These are phyloP conservation scores for Megacollybia platyphylla DNA, from an alignment of 1,284 basidiomycete genomes.

Conservation along the genomic window DNA sequence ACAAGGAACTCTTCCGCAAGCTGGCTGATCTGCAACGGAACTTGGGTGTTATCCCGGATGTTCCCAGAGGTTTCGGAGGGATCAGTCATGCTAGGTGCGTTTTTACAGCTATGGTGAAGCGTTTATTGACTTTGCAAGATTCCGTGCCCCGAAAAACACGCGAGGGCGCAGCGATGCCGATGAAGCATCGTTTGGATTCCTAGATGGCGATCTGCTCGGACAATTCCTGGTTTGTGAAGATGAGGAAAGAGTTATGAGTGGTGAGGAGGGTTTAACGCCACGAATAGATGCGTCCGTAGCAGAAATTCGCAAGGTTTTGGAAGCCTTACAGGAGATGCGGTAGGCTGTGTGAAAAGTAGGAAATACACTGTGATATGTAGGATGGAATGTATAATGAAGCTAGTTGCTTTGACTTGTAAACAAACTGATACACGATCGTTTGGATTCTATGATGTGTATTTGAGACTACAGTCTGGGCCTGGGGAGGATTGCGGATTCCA, in stretches of 20 bases:
- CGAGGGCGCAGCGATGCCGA: slow-evolving; percentile 46
- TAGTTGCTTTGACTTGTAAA: not conserved
- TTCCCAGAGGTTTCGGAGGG: slow-evolving; percentile 43
- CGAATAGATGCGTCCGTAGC: not conserved
- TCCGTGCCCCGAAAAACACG: slow-evolving; percentile 49
- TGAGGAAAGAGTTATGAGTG: slow-evolving; percentile 1
- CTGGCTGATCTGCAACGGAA: slow-evolving; percentile 74
- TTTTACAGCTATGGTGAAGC: not conserved
- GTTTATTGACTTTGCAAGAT: slow-evolving; percentile 26
- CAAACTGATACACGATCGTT: too few species aligned
- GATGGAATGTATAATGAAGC: not conserved
- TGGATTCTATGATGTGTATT: too few species aligned
- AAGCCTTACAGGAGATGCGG: slow-evolving; percentile 1
- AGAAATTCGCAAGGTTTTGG: not conserved
- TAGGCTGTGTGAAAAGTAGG: not conserved
- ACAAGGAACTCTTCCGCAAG: slow-evolving; percentile 40
- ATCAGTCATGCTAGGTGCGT: slow-evolving; percentile 54
- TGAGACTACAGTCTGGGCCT: not conserved
- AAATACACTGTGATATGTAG: too few species aligned
- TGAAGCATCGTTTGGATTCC: slow-evolving; percentile 54
- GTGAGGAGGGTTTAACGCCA: not conserved
- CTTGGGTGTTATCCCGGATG: slow-evolving; percentile 22
- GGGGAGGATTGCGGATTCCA: not conserved
- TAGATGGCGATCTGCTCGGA: slow-evolving; percentile 85
- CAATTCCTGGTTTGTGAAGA: slow-evolving; percentile 31